phyloP scores from a whole-genome alignment of 106 monocot species.

The Iris macrosiphon region DNA sequence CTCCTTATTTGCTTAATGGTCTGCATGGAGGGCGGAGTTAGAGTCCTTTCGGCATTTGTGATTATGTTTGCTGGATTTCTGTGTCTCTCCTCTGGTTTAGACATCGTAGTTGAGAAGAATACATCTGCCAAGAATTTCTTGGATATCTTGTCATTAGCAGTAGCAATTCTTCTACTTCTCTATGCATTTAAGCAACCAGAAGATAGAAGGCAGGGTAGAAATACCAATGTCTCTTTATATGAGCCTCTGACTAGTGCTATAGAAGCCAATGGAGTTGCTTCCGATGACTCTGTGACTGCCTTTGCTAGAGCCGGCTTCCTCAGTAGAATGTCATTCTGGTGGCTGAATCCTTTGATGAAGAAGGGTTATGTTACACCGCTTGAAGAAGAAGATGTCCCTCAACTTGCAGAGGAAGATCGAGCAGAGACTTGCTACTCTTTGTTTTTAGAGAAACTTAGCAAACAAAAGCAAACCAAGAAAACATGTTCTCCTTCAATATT shows the following conservation, averaged over 20 bases:
- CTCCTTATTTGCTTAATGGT: constrained; percentile 9
- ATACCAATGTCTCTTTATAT: constrained; percentile 12
- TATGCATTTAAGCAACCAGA: constrained; percentile 20
- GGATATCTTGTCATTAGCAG: constrained; percentile 38
- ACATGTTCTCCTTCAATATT: constrained; percentile 23
- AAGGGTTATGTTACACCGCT: constrained; percentile 58
- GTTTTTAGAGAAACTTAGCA: constrained; percentile 36
- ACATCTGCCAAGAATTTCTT: constrained; percentile 17
- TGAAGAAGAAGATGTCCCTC: constrained; percentile 64
- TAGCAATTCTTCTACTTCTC: constrained; percentile 30
- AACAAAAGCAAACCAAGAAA: constrained; percentile 14
- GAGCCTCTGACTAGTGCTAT: constrained; percentile 28
- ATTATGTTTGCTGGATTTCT: constrained; percentile 26
- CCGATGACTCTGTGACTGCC: constrained; percentile 15
- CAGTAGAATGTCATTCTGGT: constrained; percentile 67
- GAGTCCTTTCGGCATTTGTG: constrained; percentile 27
- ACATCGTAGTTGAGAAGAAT: constrained; percentile 11
- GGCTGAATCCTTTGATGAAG: constrained; percentile 74
- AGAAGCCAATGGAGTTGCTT: not conserved
- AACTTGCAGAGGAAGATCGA: constrained; percentile 36
- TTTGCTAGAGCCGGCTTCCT: constrained; percentile 54
- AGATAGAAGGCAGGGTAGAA: constrained; percentile 2
- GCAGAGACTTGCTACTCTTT: constrained; percentile 28
- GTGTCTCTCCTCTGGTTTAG: constrained; percentile 27
- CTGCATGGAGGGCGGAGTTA: constrained; percentile 16